These are phyloP conservation scores for Thamnidium elegans DNA, from an alignment of 192 early-diverging fungal species.

Conservation along the genomic window DNA sequence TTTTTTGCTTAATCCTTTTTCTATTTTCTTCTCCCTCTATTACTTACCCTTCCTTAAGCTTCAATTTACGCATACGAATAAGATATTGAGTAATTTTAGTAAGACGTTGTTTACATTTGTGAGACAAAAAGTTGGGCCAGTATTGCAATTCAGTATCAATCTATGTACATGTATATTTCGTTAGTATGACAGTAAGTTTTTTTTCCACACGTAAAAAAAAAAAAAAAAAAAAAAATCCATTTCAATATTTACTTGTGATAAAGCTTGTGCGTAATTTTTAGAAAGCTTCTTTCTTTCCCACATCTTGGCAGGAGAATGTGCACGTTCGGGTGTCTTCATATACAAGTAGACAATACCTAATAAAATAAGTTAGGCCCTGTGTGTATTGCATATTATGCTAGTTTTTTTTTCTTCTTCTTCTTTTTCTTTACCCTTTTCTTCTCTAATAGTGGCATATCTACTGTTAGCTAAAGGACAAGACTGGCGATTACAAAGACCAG, in stretches of 20 bases:
- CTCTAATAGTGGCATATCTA: slow-evolving; percentile 92
- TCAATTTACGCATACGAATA: slow-evolving; percentile 89
- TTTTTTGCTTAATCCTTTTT: no score
- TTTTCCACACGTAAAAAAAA: not conserved
- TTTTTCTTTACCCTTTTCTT: slow-evolving; percentile 57
- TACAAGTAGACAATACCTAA: slow-evolving; percentile 81
- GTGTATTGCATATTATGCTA: not conserved
- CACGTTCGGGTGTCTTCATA: slow-evolving; percentile 93
- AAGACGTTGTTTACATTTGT: slow-evolving; percentile 95
- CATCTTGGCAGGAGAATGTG: slow-evolving; percentile 89
- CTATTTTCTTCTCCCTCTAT: no score
- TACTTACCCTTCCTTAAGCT: slow-evolving; percentile 67
- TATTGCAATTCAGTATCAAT: slow-evolving; percentile 89
- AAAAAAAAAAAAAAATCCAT: not conserved
- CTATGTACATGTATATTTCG: slow-evolving; percentile 28
- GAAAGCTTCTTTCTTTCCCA: slow-evolving; percentile 90
- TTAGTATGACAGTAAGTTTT: not conserved
- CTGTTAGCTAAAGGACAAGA: slow-evolving; percentile 95
- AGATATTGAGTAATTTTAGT: slow-evolving; percentile 97
- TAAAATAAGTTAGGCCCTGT: not conserved
- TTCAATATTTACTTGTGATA: slow-evolving; percentile 56
- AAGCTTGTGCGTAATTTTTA: slow-evolving; percentile 85
- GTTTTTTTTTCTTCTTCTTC: not conserved
- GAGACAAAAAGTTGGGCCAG: slow-evolving; percentile 88
- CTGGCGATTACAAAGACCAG: slow-evolving; percentile 91